A percentile compares a stretch with the other conserved stretches of the same genome.
phyloP scores from a whole-genome alignment of 2,329 filamentous ascomycete genomes.

The Colletotrichum echinochloae region DNA sequence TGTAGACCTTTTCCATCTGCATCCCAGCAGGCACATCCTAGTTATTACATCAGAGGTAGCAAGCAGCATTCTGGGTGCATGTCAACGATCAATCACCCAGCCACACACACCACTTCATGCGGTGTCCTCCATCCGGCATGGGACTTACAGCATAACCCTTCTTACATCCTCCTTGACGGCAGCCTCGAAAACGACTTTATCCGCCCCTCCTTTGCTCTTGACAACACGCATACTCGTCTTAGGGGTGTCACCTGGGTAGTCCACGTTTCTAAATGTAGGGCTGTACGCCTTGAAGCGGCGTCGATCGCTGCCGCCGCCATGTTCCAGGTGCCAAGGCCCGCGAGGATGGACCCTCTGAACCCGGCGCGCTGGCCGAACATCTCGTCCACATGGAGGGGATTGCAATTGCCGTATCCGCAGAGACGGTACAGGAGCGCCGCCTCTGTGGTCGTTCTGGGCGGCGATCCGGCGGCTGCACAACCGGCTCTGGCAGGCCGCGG shows the following conservation, averaged over 20 bases:
- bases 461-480: constrained; percentile 49
- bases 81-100: constrained; percentile 42
- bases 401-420: constrained; percentile 63
- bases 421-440: constrained; percentile 56
- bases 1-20: neutral
- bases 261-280: constrained; percentile 59
- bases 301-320: constrained; percentile 57
- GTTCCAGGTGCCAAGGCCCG: constrained; percentile 62
- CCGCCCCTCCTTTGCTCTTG: constrained; percentile 47
- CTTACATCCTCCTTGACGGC: constrained; percentile 53
- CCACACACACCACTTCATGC: constrained; percentile 28
- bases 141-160: constrained; percentile 50
- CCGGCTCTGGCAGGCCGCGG: constrained; percentile 51
- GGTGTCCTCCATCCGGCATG: neutral
- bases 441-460: constrained; percentile 56
- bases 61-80: constrained; percentile 15
- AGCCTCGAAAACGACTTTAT: constrained; percentile 55
- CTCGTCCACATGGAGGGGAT: constrained; percentile 60
- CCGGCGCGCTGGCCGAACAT: constrained; percentile 55
- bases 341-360: constrained; percentile 59
- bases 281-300: constrained; percentile 55
- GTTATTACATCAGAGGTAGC: neutral
- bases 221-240: constrained; percentile 58
- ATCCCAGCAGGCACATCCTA: neutral
- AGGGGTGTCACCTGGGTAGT: constrained; percentile 59